Evolutionary conservation across 441 rosid species (phyloP).

Genomic region (Eutrema salsugineum): DNA sequence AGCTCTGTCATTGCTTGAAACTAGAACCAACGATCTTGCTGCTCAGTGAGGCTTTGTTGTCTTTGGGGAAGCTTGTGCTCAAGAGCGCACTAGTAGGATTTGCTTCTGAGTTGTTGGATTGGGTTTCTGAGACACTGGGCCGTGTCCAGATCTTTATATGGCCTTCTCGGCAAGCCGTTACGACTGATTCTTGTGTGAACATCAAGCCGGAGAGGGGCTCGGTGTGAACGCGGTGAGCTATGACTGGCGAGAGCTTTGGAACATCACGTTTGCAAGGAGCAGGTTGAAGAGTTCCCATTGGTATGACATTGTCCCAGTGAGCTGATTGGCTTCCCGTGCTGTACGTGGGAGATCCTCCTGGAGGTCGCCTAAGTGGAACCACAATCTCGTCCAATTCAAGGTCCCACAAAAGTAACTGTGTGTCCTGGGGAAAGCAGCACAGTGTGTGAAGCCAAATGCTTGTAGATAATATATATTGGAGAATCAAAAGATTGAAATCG

Average conservation of each 20-base stretch:
- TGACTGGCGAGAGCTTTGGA: conserved; percentile 85
- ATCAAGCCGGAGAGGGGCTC: conserved; percentile 89
- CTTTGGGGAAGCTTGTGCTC: conserved; percentile 49
- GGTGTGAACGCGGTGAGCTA: conserved; percentile 81
- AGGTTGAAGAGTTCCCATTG: conserved; percentile 76
- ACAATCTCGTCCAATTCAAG: conserved; percentile 96
- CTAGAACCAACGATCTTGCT: conserved; percentile 52
- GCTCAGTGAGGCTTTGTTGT: conserved; percentile 57
- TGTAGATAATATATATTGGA: neutral
- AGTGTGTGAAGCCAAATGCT: conserved; percentile 2
- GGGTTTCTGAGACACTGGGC: conserved; percentile 61
- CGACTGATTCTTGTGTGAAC: conserved; percentile 78
- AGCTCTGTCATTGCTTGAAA: conserved; percentile 53
- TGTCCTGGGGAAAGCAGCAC: conserved; percentile 57
- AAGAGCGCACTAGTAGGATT: conserved; percentile 30
- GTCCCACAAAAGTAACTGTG: conserved; percentile 94
- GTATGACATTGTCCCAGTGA: conserved; percentile 79
- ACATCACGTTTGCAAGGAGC: conserved; percentile 88
- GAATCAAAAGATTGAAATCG: neutral
- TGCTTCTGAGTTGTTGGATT: conserved; percentile 48
- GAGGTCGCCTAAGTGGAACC: conserved; percentile 83
- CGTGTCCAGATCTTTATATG: conserved; percentile 92
- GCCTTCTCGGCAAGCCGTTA: conserved; percentile 89
- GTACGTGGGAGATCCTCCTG: conserved; percentile 95
- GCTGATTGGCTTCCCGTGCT: conserved; percentile 95